These are phyloP conservation scores for Backusella sp. DNA, from an alignment of 192 early-diverging fungal genomes.

Conservation along the genomic window DNA sequence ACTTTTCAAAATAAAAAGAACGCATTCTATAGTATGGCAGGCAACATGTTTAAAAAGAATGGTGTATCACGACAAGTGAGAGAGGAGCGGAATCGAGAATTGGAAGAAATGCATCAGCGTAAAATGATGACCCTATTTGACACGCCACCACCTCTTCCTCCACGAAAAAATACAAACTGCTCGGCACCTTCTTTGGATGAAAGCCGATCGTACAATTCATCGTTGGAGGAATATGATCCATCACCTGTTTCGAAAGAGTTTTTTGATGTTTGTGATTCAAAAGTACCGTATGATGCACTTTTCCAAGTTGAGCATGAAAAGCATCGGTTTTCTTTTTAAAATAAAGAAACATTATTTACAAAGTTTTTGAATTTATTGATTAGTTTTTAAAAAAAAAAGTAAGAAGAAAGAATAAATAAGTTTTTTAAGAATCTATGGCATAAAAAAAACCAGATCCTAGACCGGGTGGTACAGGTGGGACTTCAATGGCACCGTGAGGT, in stretches of 20 bases:
- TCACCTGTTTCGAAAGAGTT: background rate
- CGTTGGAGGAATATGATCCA: background rate
- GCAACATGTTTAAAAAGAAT: conserved; percentile 13
- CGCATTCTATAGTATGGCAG: conserved; percentile 9
- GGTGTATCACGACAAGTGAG: background rate
- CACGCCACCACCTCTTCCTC: background rate
- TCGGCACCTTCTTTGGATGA: background rate
- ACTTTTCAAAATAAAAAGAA: background rate
- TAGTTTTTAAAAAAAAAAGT: background rate
- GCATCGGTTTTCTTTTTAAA: background rate
- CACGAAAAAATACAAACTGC: background rate
- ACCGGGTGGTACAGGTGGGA: conserved; percentile 33
- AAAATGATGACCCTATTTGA: conserved; percentile 9
- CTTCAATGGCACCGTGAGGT: conserved; percentile 38
- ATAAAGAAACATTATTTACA: background rate
- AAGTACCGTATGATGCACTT: background rate
- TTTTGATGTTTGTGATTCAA: background rate
- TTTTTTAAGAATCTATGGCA: background rate
- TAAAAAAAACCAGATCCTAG: conserved; percentile 30
- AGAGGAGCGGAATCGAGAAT: conserved; percentile 9
- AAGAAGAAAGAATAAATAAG: background rate
- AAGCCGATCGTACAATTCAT: background rate
- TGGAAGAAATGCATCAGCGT: background rate
- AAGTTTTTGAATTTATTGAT: background rate
- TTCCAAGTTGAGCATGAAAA: background rate